Percentiles rank a stretch among this genome's conserved stretches.
Conservation (phyloP, 2,329 filamentous ascomycete species). For the Sclerotinia trifoliorum region DNA sequence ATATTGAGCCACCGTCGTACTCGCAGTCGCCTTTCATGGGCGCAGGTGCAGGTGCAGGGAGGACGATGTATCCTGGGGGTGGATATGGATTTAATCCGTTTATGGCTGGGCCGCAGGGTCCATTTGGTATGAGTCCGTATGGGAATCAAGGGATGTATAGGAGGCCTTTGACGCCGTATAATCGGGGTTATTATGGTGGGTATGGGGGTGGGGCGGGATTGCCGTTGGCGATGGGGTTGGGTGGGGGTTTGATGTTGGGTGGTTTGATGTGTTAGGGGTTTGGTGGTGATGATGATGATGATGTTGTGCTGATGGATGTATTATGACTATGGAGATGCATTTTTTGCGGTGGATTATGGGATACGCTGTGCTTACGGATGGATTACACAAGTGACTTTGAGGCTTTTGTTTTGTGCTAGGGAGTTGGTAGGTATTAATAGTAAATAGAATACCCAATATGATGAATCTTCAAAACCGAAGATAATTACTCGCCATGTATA, state of each 20-base stretch:
- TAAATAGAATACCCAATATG: not conserved
- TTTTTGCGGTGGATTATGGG: not conserved
- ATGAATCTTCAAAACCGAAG: not conserved
- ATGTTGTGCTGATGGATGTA: not conserved
- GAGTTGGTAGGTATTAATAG: not conserved
- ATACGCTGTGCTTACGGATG: not conserved
- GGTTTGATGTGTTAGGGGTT: conserved; percentile 40
- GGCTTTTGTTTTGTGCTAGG: not conserved
- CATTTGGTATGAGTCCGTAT: conserved; percentile 41
- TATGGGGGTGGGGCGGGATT: conserved; percentile 49
- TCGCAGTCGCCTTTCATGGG: not conserved
- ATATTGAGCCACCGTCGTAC: conserved; percentile 52
- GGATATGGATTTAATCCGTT: conserved; percentile 49
- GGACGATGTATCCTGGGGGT: conserved; percentile 24
- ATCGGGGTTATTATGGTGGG: conserved; percentile 44
- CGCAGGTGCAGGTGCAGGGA: conserved; percentile 15
- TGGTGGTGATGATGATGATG: no score
- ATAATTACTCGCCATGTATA: not conserved
- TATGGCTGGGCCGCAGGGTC: conserved; percentile 37
- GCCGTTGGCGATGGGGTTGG: conserved; percentile 46
- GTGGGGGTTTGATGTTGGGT: conserved; percentile 49
- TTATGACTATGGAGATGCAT: not conserved
- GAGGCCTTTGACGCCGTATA: conserved; percentile 50
- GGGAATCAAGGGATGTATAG: conserved; percentile 46
- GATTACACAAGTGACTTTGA: not conserved